Base-by-base conservation (phyloP, 192 early-diverging fungal species). In the Chytriomyces sp. region DNA sequence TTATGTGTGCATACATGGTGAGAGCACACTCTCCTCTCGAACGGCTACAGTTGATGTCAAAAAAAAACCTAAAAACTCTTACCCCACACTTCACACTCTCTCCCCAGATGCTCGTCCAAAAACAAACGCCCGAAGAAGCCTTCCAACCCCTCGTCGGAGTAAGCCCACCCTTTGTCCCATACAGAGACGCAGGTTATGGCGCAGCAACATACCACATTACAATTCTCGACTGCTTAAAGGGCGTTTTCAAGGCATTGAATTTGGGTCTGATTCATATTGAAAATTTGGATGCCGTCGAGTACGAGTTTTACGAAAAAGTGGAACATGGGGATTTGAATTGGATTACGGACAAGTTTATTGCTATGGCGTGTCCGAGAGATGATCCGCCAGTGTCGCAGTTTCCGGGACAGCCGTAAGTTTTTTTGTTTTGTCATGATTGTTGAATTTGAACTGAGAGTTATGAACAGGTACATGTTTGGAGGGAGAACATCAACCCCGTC, bases 311-410 rank as follows among this genome's bases (percentile, higher is more conserved):
- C 76, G 92, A 93, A 69, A 79, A 79, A 20, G 90, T 91, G 20
- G 84, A 86, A 63, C 89, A 91, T 69, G 92, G 92, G 5, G 92
- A 93, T 63, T 85, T 92, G 47, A 93, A 93, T 69, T 93, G 91
- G 91, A 85, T 93, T 43, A 89, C 88, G 11, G 83, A 87, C 47
- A 90, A 89, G 74, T 92, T 93, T 64, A 81, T 93, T n/a, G 92
- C 92, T 0, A 81, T 93, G 64, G 92, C 92, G 1, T 81, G 75
- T 11, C 92, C 92, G 1, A 82, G 84, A 35, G 92, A 93, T 64
- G 82, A 87, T 45, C 74, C 84, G 11, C 69, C 23, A 8, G 35
- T 8, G 11, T 13, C 63, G 20, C 63, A 13, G 35, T 64, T 64
- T 64, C 63, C 0, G 23, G 24, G 24, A 11, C 23, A 20, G 62